Evolutionary conservation across 306 rosid genomes (phyloP), one percentile per base, ranked within the genome.

Genomic region (Castanea crenata): DNA sequence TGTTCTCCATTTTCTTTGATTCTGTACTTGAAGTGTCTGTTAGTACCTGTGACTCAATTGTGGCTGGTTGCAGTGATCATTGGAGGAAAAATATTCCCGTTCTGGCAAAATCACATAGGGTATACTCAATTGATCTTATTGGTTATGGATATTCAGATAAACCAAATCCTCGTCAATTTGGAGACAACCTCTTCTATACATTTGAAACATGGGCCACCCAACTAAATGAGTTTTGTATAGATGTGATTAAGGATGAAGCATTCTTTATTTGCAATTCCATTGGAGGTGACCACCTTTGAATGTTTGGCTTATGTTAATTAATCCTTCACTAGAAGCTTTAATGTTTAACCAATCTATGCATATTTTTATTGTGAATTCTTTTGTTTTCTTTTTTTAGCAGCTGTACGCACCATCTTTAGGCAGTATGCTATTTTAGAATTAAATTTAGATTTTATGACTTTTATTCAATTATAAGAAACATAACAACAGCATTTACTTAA

Each of bases 81-180:
- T 92, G 99, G 99, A 88, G 97, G 85, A 92, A 94, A 86, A 94
- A 94, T 54, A 85, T 91, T 78, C 80, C 91, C 44, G 87, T 72
- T 80, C 97, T 94, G 74, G 93, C 92, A 68, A 85, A 86, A 86
- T 85, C 89, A 21, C 92, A 94, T 71, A 88, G 92, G 85, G 99
- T 92, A 35, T 94, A 86, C 79, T 77, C 99, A 14, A 82, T 94
- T 71, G 99, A 94, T 90, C 99, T 94, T 71, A 88, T 94, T 83
- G 99, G 99, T 76, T 94, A 94, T 82, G 99, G 99, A 86, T 94
- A 91, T 84, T 94, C 99, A 0, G 97, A 92, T 86, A 94, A 92
- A 79, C 99, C 99, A 73, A 89, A 90, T 75, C 99, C 97, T 82
- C 90, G 89, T 34, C 83, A 79, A 81, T 82, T 92, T 29, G 85